phyloP scores from a whole-genome alignment of 495 filamentous ascomycete genomes.

The Aspergillus asperescens region DNA sequence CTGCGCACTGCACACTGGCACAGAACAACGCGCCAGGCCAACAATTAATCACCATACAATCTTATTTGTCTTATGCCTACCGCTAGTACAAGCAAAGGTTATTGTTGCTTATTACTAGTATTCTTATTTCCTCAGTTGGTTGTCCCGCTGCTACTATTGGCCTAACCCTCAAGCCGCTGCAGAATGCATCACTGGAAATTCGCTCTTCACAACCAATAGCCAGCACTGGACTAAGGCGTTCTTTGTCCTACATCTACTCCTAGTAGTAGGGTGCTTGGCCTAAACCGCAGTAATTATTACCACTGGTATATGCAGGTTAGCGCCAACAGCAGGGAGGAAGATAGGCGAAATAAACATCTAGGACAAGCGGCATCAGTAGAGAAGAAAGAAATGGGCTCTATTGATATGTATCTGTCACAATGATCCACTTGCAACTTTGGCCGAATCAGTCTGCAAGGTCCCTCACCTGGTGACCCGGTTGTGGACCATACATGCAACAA shows the following conservation, averaged over 20 bases:
- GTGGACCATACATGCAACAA: conserved; percentile 10
- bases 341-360: no score
- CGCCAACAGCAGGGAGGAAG: no score
- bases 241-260: no score
- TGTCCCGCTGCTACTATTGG: background rate
- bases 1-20: no score
- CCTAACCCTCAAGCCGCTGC: background rate
- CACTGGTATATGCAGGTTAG: no score
- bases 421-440: no score
- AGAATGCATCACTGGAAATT: background rate
- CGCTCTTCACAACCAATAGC: background rate
- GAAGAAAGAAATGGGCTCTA: no score
- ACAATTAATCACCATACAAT: conserved; percentile 4
- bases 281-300: no score
- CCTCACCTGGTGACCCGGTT: conserved; percentile 14
- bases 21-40: conserved; percentile 2
- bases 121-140: conserved; percentile 7
- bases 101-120: conserved; percentile 5
- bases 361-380: no score
- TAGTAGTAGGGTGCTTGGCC: no score
- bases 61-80: background rate
- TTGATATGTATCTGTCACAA: no score
- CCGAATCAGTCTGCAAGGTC: conserved; percentile 13
- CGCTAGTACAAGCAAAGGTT: conserved; percentile 1
- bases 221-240: background rate